These are phyloP conservation scores for Syzygium jambos DNA, from an alignment of 345 rosid species.

Conservation along the genomic window DNA sequence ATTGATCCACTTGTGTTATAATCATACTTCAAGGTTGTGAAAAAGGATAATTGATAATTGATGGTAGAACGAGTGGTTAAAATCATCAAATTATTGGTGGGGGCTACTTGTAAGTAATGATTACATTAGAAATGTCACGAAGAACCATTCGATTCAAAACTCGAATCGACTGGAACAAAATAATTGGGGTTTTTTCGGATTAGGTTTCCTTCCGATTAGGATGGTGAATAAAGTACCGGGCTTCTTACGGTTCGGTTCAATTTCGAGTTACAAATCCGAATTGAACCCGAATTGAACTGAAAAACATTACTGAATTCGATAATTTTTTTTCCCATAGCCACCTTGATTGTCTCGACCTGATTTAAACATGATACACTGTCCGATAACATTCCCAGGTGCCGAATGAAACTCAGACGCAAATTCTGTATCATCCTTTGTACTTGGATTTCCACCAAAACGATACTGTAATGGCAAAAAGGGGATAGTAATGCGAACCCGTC, in stretches of 20 bases:
- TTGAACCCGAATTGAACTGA: neutral
- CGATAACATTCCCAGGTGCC: neutral
- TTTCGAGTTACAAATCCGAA: neutral
- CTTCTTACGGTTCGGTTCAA: neutral
- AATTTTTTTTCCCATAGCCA: rapidly evolving
- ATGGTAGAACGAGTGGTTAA: neutral
- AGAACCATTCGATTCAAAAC: neutral
- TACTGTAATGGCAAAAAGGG: neutral
- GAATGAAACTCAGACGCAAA: neutral
- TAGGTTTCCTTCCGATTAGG: rapidly evolving
- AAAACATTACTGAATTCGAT: neutral
- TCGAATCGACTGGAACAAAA: neutral
- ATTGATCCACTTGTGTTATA: neutral
- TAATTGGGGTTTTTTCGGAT: neutral
- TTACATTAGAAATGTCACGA: neutral
- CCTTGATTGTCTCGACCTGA: neutral
- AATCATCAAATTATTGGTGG: neutral
- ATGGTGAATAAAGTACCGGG: neutral
- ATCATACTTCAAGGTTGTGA: neutral
- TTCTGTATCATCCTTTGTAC: too few relatives aligned
- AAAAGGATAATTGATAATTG: neutral
- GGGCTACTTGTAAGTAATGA: neutral
- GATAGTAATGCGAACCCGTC: neutral
- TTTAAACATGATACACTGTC: neutral
- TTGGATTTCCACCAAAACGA: neutral